These are phyloP conservation scores for Pythium brachiatum DNA, from an alignment of 352 stramenopile species.

Conservation along the genomic window DNA sequence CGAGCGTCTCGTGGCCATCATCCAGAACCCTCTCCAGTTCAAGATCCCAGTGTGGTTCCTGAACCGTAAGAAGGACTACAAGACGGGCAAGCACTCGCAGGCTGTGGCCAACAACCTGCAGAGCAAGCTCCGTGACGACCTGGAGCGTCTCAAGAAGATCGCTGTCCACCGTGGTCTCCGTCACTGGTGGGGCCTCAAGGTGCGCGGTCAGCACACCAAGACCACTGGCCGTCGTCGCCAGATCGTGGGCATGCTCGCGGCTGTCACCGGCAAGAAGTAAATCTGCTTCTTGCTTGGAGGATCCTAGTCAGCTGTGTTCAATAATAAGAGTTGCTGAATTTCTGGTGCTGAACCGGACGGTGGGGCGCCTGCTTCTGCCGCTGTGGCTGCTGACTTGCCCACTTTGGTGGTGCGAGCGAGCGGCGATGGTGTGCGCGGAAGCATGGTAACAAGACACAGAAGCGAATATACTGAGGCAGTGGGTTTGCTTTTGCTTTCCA, in stretches of 20 bases:
- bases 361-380: slow-evolving; percentile 13
- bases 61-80: slow-evolving; percentile 99
- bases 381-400: slow-evolving; percentile 8
- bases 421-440: slow-evolving; percentile 3
- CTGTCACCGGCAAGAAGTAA: slow-evolving; percentile 68
- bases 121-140: slow-evolving; percentile 98
- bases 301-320: slow-evolving; percentile 37
- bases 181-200: slow-evolving; percentile 99
- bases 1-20: slow-evolving; percentile 99
- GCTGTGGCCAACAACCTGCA: slow-evolving; percentile 98
- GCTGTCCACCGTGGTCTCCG: slow-evolving; percentile 98
- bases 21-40: slow-evolving; percentile 99
- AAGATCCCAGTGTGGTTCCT: slow-evolving; percentile 99
- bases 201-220: slow-evolving; percentile 99
- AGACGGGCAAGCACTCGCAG: slow-evolving; percentile 99
- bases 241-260: slow-evolving; percentile 75
- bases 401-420: neutral
- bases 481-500: slow-evolving; percentile 27
- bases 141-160: slow-evolving; percentile 99
- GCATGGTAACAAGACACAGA: slow-evolving; percentile 19
- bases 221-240: slow-evolving; percentile 95
- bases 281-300: slow-evolving; percentile 27
- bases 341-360: slow-evolving; percentile 56
- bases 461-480: slow-evolving; percentile 27
- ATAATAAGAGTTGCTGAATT: slow-evolving; percentile 54